Evolutionary conservation across 805 yeast genomes (phyloP).

Genomic region (Priceomyces haplophilus): DNA sequence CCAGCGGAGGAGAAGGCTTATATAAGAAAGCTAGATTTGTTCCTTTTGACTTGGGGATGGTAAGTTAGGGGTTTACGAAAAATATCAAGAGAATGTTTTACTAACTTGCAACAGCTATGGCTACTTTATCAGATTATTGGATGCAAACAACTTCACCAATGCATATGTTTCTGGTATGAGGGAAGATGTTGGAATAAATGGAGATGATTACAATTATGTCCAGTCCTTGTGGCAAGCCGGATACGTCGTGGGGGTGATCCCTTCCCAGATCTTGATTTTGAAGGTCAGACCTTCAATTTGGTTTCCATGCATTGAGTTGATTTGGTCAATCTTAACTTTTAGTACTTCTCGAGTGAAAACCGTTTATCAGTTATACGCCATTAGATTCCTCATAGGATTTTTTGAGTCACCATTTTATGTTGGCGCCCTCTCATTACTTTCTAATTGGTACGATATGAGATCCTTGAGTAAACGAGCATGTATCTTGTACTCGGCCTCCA

Average conservation of each 20-base stretch:
- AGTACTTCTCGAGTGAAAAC: constrained; percentile 5
- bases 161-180: constrained; percentile 34
- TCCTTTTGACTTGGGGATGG: constrained; percentile 11
- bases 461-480: constrained; percentile 6
- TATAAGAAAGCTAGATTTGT: constrained; percentile 9
- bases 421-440: constrained; percentile 6
- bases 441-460: constrained; percentile 6
- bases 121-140: constrained; percentile 6
- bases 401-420: constrained; percentile 9
- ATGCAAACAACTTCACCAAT: constrained; percentile 9
- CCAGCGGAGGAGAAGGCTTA: constrained; percentile 5
- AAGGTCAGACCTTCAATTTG: constrained; percentile 51
- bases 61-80: background rate
- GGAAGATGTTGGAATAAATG: constrained; percentile 27
- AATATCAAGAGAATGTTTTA: too few relatives aligned
- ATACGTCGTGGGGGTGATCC: constrained; percentile 54
- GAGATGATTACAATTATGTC: constrained; percentile 47
- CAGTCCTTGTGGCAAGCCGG: constrained; percentile 56
- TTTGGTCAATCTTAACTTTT: constrained; percentile 53
- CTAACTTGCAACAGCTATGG: constrained; percentile 29
- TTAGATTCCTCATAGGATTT: constrained; percentile 9
- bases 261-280: constrained; percentile 49
- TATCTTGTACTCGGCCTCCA: constrained; percentile 6
- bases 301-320: constrained; percentile 46
- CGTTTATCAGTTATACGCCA: constrained; percentile 5